Percentiles rank a stretch among this genome's conserved stretches.
These are phyloP conservation scores for Alternaria arbusti DNA, from an alignment of 2,329 filamentous ascomycete genomes.

Conservation along the genomic window DNA sequence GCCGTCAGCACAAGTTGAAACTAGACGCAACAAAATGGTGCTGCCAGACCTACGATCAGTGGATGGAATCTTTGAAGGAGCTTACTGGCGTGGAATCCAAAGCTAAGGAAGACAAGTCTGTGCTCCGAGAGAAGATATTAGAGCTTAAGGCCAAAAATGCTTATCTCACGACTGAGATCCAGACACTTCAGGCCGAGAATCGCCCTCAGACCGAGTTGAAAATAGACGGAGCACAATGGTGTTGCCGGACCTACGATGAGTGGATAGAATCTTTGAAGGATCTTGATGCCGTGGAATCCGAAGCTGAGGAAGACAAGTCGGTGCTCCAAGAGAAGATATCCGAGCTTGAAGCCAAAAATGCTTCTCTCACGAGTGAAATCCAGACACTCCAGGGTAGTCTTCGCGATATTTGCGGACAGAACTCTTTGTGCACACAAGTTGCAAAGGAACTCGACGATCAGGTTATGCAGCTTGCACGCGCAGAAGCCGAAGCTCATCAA, in stretches of 20 bases:
- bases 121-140: not conserved
- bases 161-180: not conserved
- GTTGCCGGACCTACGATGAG: not conserved
- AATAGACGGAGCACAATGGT: not conserved
- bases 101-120: not conserved
- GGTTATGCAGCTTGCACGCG: not conserved
- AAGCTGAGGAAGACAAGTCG: not conserved
- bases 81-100: not conserved
- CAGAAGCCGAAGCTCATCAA: not conserved
- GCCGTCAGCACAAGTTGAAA: not conserved
- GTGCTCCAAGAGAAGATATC: not conserved
- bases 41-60: not conserved
- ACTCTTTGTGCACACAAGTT: not conserved
- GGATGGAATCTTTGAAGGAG: not conserved
- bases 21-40: not conserved
- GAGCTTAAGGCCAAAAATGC: not conserved
- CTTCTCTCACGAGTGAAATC: not conserved
- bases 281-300: not conserved
- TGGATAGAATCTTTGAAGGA: not conserved
- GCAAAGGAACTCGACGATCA: not conserved
- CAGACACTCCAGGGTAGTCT: not conserved
- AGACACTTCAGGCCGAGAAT: not conserved
- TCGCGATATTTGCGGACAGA: not conserved
- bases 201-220: not conserved
- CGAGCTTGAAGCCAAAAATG: not conserved